Base-by-base conservation (phyloP, 2,329 filamentous ascomycete genomes). In the Dothistroma septosporum region DNA sequence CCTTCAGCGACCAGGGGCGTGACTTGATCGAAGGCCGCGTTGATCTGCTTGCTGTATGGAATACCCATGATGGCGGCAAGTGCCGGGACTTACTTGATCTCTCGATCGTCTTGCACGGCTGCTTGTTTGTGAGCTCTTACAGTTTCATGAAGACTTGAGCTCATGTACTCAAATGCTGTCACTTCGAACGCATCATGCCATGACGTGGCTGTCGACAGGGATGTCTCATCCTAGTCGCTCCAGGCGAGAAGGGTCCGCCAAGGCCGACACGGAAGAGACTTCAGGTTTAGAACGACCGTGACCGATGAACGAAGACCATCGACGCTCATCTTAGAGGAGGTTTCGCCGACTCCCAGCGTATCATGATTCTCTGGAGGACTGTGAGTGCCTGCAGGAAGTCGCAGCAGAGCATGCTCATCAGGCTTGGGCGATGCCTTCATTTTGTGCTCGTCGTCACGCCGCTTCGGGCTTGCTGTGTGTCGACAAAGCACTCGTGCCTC, bases 1-100 rank as follows among this genome's bases (percentile, higher is more conserved):
- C 77, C 79, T 0, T 76, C 76, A 0, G 77, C 78, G 2, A 82
- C 80, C 4, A 83, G 77, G 0, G 81, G 80, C 0, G 79, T 81
- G 31, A 83, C 80, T 72, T 82, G 78, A 61, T 80, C 77, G 69
- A 83, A 82, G 41, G 80, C 80, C 2, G 77, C 72, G 66, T 81
- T 77, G 65, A 82, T 82, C 63, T 82, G 75, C 66, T 76, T 77
- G 14, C 78, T 81, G 71, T 82, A 83, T 1, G 80, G 81, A 55
- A 83, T 77, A 12, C 80, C 80, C 80, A 82, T 82, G 48, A 59
- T 72, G 65, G 24, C 46, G 32, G n/a, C 31, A 3, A 19, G 8
- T 44, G 22, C 16, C 14, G n/a, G 19, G 14, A 19, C 41, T 44
- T 44, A 2, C 14, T 44, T n/a, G 41, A 28, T 19, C 1, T 28